Evolutionary conservation across 768 basidiomycete species (phyloP).

Genomic region (Lactarius vividus): DNA sequence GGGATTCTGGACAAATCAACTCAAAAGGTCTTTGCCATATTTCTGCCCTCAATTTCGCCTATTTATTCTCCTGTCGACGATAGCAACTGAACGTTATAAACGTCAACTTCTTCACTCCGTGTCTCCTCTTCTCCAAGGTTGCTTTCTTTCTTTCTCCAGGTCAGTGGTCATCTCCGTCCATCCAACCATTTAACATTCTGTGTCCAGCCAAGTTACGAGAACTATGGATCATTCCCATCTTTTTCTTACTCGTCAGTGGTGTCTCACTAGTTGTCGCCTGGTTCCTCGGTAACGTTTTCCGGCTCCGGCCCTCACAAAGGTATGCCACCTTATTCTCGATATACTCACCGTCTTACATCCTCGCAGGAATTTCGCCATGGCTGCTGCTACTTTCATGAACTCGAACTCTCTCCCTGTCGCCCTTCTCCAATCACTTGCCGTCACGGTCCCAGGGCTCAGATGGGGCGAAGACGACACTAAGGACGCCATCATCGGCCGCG

Average conservation of each 20-base stretch:
- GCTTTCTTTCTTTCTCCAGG: constrained; percentile 82
- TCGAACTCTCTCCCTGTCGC: constrained; percentile 95
- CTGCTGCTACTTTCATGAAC: constrained; percentile 89
- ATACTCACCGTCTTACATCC: not conserved
- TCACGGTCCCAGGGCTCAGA: constrained; percentile 77
- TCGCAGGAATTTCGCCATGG: constrained; percentile 70
- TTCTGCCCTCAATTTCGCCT: not conserved
- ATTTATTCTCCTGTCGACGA: not conserved
- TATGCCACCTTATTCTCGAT: constrained; percentile 35
- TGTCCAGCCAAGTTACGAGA: constrained; percentile 67
- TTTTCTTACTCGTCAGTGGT: constrained; percentile 74
- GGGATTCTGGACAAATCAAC: constrained; percentile 88
- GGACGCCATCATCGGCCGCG: constrained; percentile 89
- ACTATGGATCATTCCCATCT: constrained; percentile 82
- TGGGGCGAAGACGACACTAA: constrained; percentile 80
- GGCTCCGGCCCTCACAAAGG: constrained; percentile 76
- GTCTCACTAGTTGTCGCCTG: constrained; percentile 71
- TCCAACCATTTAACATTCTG: not conserved
- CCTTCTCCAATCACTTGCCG: constrained; percentile 84
- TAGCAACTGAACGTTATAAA: constrained; percentile 81
- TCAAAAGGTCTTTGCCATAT: constrained; percentile 61
- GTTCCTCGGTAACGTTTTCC: constrained; percentile 56
- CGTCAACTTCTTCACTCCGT: constrained; percentile 85
- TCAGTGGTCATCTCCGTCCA: constrained; percentile 30
- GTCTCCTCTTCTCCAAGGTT: constrained; percentile 90